phyloP scores from a whole-genome alignment of 2,329 filamentous ascomycete species.

The Xylariaceae sp. region DNA sequence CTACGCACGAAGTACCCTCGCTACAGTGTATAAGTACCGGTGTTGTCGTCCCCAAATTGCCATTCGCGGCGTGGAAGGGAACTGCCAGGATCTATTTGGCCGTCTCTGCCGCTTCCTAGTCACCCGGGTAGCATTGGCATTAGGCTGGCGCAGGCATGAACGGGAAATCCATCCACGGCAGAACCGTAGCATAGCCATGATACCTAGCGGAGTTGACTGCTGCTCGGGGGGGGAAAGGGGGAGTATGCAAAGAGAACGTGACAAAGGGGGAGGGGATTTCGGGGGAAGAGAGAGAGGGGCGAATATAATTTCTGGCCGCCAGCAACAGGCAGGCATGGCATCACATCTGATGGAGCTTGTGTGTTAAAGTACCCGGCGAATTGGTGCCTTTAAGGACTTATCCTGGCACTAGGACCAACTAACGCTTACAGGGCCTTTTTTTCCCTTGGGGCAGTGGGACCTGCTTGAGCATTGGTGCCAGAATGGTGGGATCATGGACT shows the following conservation, averaged over 20 bases:
- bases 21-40: conserved; percentile 26
- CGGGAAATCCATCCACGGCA: conserved; percentile 25
- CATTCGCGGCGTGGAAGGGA: conserved; percentile 28
- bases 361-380: conserved; percentile 18
- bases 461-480: conserved; percentile 28
- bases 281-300: conserved; percentile 1
- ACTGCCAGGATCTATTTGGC: conserved; percentile 33
- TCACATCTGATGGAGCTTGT: conserved; percentile 14
- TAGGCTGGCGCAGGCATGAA: conserved; percentile 31
- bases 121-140: conserved; percentile 28
- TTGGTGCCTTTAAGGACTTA: conserved; percentile 7
- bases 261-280: conserved; percentile 14
- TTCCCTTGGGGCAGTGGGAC: conserved; percentile 19
- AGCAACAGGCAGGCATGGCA: conserved; percentile 18
- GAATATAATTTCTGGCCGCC: conserved; percentile 11
- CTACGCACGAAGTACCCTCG: not conserved
- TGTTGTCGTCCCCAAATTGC: conserved; percentile 23
- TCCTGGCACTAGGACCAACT: conserved; percentile 3
- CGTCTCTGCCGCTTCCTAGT: conserved; percentile 28
- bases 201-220: conserved; percentile 41
- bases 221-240: conserved; percentile 12
- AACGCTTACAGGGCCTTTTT: conserved; percentile 9
- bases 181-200: conserved; percentile 14
- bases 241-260: conserved; percentile 8
- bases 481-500: conserved; percentile 31